Conservation (phyloP, 331 rosid species). For the Malus hybrid region DNA sequence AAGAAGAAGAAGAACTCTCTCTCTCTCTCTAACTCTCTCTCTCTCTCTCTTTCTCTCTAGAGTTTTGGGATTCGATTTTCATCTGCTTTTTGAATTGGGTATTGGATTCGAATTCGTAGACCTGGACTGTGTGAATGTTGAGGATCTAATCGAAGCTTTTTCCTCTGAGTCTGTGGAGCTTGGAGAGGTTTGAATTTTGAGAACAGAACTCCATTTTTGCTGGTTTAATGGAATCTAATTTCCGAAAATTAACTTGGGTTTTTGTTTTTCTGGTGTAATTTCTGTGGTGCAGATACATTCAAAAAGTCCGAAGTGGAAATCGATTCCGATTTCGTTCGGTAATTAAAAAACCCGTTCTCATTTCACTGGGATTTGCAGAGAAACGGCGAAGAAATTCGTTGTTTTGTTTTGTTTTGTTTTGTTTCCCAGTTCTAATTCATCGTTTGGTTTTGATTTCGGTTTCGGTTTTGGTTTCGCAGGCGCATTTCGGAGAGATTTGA, state of each 20-base stretch:
- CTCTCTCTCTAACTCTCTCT: neutral
- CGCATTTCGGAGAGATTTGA: conserved; percentile 23
- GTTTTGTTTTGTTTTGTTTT: conserved; percentile 19
- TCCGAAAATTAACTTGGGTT: too few relatives aligned
- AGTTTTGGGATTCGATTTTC: conserved; percentile 10
- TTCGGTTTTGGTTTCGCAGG: conserved; percentile 39
- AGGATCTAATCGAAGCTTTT: conserved; percentile 47
- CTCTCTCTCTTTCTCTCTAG: conserved; percentile 11
- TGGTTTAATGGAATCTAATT: conserved; percentile 3
- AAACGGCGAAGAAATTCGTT: conserved; percentile 7
- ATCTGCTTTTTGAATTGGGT: conserved; percentile 1
- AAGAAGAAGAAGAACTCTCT: conserved; percentile 1
- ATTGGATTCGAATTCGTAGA: conserved; percentile 9
- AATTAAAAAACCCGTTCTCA: conserved; percentile 13
- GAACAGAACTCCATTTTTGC: conserved; percentile 14
- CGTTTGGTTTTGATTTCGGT: conserved; percentile 2
- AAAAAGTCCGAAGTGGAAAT: conserved; percentile 11
- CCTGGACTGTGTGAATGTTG: conserved; percentile 32
- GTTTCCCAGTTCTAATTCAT: neutral
- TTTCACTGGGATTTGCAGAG: conserved; percentile 17
- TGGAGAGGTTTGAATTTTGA: conserved; percentile 23
- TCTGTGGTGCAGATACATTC: conserved; percentile 20
- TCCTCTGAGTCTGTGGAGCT: neutral
- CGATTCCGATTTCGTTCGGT: conserved; percentile 1
- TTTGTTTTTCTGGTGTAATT: neutral